These are phyloP conservation scores for Silene conica DNA, from an alignment of 148 eudicot species.

Conservation along the genomic window DNA sequence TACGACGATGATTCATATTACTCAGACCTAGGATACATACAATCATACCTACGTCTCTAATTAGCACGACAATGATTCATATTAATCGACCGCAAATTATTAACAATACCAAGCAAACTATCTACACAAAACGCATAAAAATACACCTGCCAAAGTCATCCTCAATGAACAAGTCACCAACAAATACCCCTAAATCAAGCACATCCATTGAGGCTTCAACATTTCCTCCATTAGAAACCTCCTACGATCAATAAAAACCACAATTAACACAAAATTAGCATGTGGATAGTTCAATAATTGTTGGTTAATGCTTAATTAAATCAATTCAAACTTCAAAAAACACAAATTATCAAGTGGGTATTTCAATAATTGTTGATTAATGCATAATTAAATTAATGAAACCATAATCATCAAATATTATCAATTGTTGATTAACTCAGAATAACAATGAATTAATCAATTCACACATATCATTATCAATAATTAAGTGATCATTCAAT, in stretches of 20 bases:
- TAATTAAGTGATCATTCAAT: no score
- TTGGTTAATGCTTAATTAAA: no score
- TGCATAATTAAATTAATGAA: no score
- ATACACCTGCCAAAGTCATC: constrained; percentile 61
- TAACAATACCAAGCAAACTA: neutral
- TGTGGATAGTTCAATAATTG: neutral
- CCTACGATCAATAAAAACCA: constrained; percentile 7
- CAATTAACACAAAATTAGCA: neutral
- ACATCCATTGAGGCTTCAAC: constrained; percentile 24
- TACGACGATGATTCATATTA: no score
- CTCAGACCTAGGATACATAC: no score
- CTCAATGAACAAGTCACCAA: constrained; percentile 73
- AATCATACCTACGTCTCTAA: no score
- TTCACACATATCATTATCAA: no score
- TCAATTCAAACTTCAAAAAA: neutral
- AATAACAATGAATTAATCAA: no score
- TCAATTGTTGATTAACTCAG: no score
- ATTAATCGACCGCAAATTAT: constrained; percentile 4
- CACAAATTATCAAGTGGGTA: neutral
- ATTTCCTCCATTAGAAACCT: constrained; percentile 12
- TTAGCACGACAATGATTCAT: no score
- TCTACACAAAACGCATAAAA: neutral
- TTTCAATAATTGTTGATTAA: neutral
- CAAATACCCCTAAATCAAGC: constrained; percentile 76
- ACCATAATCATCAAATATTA: no score